These are phyloP conservation scores for Phoma sp. DNA, from an alignment of 2,329 filamentous ascomycete genomes.

Conservation along the genomic window DNA sequence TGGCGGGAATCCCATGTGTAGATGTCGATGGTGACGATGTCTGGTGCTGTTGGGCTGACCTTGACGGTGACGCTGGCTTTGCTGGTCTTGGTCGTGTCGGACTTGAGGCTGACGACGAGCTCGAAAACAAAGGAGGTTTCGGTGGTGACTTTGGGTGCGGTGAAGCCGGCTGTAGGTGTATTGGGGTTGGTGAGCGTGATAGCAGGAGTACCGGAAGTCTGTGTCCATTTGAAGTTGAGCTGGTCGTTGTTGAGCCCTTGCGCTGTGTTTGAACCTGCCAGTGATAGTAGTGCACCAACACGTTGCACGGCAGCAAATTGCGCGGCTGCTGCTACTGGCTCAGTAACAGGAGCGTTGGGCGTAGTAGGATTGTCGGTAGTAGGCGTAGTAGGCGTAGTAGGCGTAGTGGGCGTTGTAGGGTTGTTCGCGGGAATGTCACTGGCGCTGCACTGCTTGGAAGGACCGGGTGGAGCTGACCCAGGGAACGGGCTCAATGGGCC, in stretches of 20 bases:
- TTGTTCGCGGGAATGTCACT: constrained; percentile 22
- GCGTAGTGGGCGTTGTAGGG: constrained; percentile 10
- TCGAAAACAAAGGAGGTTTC: constrained; percentile 37
- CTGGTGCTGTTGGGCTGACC: constrained; percentile 29
- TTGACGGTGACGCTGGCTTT: constrained; percentile 39
- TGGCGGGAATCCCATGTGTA: constrained; percentile 43
- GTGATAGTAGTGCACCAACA: constrained; percentile 36
- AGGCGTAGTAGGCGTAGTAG: not conserved
- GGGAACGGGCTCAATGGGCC: constrained; percentile 50
- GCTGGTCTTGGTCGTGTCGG: constrained; percentile 28
- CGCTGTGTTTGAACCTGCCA: constrained; percentile 40
- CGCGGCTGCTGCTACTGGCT: constrained; percentile 24
- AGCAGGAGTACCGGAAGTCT: constrained; percentile 30
- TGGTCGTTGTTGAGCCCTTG: constrained; percentile 25
- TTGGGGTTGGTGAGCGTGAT: constrained; percentile 29
- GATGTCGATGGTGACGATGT: constrained; percentile 41
- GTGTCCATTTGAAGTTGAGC: constrained; percentile 42
- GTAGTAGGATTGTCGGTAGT: not conserved
- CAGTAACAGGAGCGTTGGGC: constrained; percentile 9
- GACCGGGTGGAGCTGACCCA: constrained; percentile 34
- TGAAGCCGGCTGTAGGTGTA: constrained; percentile 30
- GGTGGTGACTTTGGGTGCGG: constrained; percentile 29
- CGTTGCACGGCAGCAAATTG: constrained; percentile 37
- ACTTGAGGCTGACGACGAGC: constrained; percentile 36
- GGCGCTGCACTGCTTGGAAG: constrained; percentile 33